Evolutionary conservation across 2,329 filamentous ascomycete species (phyloP).

Genomic region (Arachnopeziza araneosa): DNA sequence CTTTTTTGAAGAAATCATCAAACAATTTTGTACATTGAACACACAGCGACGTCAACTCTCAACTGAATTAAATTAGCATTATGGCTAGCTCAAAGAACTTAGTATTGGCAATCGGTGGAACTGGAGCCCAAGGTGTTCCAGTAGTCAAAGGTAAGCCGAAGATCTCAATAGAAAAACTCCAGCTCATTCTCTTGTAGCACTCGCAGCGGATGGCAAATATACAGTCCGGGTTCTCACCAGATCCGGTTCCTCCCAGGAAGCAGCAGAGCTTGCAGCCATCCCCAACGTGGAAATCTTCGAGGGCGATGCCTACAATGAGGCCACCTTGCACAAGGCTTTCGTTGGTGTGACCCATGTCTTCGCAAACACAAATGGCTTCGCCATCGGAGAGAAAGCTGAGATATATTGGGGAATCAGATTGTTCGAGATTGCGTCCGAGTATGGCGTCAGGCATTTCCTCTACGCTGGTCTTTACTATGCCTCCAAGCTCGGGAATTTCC

Average conservation of each 20-base stretch:
- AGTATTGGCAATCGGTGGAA: constrained; percentile 2
- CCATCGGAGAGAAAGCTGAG: constrained; percentile 28
- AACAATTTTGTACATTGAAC: neutral
- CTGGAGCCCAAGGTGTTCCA: constrained; percentile 3
- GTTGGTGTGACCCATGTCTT: constrained; percentile 28
- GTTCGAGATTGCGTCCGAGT: constrained; percentile 25
- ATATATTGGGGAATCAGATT: constrained; percentile 33
- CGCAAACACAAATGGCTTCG: constrained; percentile 38
- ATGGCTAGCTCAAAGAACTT: constrained; percentile 1
- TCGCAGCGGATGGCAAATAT: constrained; percentile 1
- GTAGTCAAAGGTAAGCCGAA: neutral
- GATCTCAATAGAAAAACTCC: neutral
- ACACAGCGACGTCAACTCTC: neutral
- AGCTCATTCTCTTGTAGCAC: neutral
- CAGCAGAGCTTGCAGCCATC: constrained; percentile 15
- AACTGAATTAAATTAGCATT: neutral
- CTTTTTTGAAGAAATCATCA: neutral
- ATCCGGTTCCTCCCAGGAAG: constrained; percentile 5
- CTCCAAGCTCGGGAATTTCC: constrained; percentile 32
- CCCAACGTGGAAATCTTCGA: constrained; percentile 15
- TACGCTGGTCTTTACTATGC: constrained; percentile 36
- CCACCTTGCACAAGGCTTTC: constrained; percentile 14
- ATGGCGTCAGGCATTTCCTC: constrained; percentile 26
- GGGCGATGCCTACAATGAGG: constrained; percentile 12
- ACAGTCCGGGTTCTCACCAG: constrained; percentile 12